Conservation (phyloP, 2,329 filamentous ascomycete genomes). For the Acephala macrosclerotiorum region DNA sequence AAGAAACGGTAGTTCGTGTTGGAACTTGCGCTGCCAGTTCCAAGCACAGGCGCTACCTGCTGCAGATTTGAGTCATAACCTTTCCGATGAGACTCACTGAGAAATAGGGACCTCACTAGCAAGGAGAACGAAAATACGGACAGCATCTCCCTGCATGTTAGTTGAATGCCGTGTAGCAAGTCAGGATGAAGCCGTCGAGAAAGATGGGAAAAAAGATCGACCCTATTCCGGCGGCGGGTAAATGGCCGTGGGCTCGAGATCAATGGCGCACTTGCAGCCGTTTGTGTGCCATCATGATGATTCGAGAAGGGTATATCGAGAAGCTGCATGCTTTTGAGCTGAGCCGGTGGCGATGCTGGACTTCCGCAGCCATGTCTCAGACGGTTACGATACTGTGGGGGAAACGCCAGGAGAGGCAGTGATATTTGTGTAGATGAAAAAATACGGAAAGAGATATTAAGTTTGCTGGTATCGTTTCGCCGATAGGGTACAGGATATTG, state of each 20-base stretch:
- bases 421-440: not conserved
- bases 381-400: not conserved
- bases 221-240: conserved; percentile 4
- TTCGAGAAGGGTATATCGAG: not conserved
- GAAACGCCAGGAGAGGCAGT: not conserved
- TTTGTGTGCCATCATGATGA: not conserved
- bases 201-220: not conserved
- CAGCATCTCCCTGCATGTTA: conserved; percentile 11
- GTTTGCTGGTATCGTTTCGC: not conserved
- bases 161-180: not conserved
- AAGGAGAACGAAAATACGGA: conserved; percentile 1
- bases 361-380: not conserved
- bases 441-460: not conserved
- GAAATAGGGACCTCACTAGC: not conserved
- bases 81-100: conserved; percentile 10
- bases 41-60: not conserved
- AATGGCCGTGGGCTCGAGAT: not conserved
- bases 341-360: not conserved
- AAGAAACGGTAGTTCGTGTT: conserved; percentile 21
- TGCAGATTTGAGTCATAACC: not conserved
- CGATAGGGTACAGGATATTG: conserved; percentile 4
- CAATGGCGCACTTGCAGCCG: not conserved
- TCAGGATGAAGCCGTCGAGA: not conserved
- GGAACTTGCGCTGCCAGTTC: not conserved
- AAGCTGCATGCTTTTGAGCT: not conserved